A percentile compares a stretch with the other conserved stretches of the same genome.
Evolutionary conservation across 805 yeast genomes (phyloP).

Genomic region (Metschnikowia lunata): DNA sequence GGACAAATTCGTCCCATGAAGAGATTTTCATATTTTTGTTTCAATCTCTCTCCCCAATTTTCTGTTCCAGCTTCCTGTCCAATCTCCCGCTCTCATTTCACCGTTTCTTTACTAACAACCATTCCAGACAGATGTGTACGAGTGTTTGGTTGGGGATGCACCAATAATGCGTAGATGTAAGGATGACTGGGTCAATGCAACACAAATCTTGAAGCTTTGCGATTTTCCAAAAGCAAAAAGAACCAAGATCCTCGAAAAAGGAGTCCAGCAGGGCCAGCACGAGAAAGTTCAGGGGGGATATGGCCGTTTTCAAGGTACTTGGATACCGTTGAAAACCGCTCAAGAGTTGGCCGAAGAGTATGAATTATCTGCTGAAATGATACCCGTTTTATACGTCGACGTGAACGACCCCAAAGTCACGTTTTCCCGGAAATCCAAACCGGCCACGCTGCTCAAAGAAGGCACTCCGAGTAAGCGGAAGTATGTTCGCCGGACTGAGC

Average conservation of each 20-base stretch:
- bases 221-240: conserved; percentile 92
- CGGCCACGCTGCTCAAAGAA: conserved; percentile 25
- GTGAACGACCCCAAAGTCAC: conserved; percentile 31
- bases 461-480: conserved; percentile 41
- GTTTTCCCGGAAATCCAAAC: conserved; percentile 33
- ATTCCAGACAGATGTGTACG: conserved; percentile 58
- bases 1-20: no score
- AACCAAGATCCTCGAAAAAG: conserved; percentile 86
- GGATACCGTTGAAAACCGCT: conserved; percentile 87
- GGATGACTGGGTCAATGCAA: conserved; percentile 97
- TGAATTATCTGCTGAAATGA: conserved; percentile 35
- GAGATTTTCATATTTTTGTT: no score
- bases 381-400: conserved; percentile 40
- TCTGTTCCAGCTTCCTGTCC: not conserved
- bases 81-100: not conserved
- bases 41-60: no score
- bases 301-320: conserved; percentile 95
- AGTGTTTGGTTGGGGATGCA: conserved; percentile 60
- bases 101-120: conserved; percentile 5
- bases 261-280: conserved; percentile 84
- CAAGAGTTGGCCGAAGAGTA: conserved; percentile 37
- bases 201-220: conserved; percentile 90
- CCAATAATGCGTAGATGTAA: conserved; percentile 85
- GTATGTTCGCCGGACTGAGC: conserved; percentile 46
- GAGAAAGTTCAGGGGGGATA: conserved; percentile 97